phyloP scores from a whole-genome alignment of 139 green algal genomes.

The Coelastrella sp. region DNA sequence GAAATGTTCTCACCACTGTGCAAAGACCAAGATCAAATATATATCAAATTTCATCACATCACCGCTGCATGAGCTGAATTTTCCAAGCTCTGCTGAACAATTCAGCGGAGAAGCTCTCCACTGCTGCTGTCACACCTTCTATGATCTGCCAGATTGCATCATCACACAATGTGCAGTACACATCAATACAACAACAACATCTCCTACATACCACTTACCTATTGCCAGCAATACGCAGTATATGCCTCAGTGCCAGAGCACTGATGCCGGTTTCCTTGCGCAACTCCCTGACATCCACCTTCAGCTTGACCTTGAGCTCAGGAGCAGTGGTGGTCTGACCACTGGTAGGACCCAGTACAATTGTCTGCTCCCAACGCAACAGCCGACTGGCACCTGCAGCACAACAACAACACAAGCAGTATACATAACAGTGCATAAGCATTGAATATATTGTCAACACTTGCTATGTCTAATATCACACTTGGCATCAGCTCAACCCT shows the following conservation, averaged over 20 bases:
- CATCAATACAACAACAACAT: not conserved
- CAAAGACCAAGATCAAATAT: no score
- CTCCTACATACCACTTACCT: not conserved
- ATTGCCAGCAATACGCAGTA: conserved; percentile 34
- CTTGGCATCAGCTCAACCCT: not conserved
- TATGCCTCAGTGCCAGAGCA: not conserved
- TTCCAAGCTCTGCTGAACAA: not conserved
- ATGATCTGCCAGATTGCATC: no score
- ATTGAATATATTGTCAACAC: not conserved
- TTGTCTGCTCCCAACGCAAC: conserved; percentile 43
- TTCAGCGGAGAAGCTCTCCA: no score
- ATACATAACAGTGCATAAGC: not conserved
- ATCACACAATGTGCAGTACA: not conserved
- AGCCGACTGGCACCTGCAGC: conserved; percentile 29
- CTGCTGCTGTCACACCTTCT: not conserved
- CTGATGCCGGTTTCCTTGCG: conserved; percentile 35
- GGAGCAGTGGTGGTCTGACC: not conserved
- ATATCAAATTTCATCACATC: no score
- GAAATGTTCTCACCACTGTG: no score
- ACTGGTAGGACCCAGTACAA: not conserved
- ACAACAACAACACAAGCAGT: not conserved
- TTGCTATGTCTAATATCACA: not conserved
- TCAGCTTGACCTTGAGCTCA: conserved; percentile 36
- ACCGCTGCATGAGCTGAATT: not conserved
- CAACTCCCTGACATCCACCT: conserved; percentile 38